Evolutionary conservation across 768 basidiomycete species (phyloP).

Genomic region (Suillus occidentalis): DNA sequence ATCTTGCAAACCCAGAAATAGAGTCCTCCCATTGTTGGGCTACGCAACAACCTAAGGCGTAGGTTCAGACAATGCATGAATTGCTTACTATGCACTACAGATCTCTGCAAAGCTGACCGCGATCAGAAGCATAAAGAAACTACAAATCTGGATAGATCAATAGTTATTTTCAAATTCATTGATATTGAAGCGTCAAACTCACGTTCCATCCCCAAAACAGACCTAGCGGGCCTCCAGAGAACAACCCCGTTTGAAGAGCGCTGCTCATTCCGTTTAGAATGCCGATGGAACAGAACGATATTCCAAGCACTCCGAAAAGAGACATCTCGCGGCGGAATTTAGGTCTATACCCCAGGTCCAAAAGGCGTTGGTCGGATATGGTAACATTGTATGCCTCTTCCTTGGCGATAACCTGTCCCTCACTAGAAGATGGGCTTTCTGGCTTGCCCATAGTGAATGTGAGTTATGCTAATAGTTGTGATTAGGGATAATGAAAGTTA

Average conservation of each 20-base stretch:
- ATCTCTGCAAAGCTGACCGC: slow-evolving; percentile 58
- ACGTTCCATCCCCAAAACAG: slow-evolving; percentile 68
- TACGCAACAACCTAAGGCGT: slow-evolving; percentile 17
- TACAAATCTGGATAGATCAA: slow-evolving; percentile 43
- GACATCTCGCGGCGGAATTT: slow-evolving; percentile 63
- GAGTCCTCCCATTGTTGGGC: slow-evolving; percentile 57
- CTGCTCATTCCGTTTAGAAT: slow-evolving; percentile 62
- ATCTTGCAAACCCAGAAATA: slow-evolving; percentile 67
- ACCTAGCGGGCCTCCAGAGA: slow-evolving; percentile 57
- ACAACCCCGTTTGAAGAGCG: slow-evolving; percentile 58
- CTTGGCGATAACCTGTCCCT: slow-evolving; percentile 14
- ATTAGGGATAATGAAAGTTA: background rate
- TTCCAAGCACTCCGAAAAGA: slow-evolving; percentile 56
- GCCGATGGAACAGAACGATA: slow-evolving; percentile 61
- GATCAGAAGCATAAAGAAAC: slow-evolving; percentile 57
- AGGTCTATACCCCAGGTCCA: slow-evolving; percentile 53
- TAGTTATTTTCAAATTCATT: background rate
- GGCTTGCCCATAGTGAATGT: background rate
- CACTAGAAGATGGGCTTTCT: slow-evolving; percentile 11
- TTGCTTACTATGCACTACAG: slow-evolving; percentile 54
- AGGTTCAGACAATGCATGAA: background rate
- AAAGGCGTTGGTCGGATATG: slow-evolving; percentile 42
- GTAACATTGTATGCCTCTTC: slow-evolving; percentile 14
- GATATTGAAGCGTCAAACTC: slow-evolving; percentile 14
- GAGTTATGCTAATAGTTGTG: too few species aligned